Conservation (phyloP, 192 early-diverging fungal species). For the Backusella circina region DNA sequence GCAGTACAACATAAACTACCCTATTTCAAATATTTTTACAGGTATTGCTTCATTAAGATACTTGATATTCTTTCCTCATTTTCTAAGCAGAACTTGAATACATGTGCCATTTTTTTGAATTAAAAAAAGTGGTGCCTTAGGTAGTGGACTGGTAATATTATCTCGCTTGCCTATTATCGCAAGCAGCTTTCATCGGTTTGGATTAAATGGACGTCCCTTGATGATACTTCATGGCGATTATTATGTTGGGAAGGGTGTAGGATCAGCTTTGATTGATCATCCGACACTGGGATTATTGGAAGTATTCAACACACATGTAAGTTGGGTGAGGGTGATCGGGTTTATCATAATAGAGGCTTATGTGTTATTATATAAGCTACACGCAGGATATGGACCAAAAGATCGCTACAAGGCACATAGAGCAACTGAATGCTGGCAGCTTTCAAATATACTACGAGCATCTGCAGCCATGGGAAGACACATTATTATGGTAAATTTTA, state of each 20-base stretch:
- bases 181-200: slow-evolving; percentile 36
- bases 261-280: slow-evolving; percentile 42
- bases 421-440: slow-evolving; percentile 49
- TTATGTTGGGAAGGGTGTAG: slow-evolving; percentile 54
- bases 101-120: not conserved
- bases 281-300: slow-evolving; percentile 48
- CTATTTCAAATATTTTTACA: slow-evolving; percentile 34
- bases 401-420: slow-evolving; percentile 45
- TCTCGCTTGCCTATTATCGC: slow-evolving; percentile 44
- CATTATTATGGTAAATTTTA: slow-evolving; percentile 45
- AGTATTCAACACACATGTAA: slow-evolving; percentile 58
- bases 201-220: slow-evolving; percentile 46
- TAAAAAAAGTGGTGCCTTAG: slow-evolving; percentile 33
- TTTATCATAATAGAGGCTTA: not conserved
- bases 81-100: not conserved
- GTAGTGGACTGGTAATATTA: slow-evolving; percentile 41
- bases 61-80: not conserved
- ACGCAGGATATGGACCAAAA: slow-evolving; percentile 47
- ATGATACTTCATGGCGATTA: slow-evolving; percentile 53
- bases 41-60: slow-evolving; percentile 13
- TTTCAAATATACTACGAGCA: slow-evolving; percentile 38
- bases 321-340: slow-evolving; percentile 3
- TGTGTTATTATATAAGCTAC: slow-evolving; percentile 32
- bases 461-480: slow-evolving; percentile 46
- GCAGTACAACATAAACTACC: slow-evolving; percentile 22